Conservation (phyloP, 2,329 filamentous ascomycete genomes). For the Davidsoniella eucalypti region DNA sequence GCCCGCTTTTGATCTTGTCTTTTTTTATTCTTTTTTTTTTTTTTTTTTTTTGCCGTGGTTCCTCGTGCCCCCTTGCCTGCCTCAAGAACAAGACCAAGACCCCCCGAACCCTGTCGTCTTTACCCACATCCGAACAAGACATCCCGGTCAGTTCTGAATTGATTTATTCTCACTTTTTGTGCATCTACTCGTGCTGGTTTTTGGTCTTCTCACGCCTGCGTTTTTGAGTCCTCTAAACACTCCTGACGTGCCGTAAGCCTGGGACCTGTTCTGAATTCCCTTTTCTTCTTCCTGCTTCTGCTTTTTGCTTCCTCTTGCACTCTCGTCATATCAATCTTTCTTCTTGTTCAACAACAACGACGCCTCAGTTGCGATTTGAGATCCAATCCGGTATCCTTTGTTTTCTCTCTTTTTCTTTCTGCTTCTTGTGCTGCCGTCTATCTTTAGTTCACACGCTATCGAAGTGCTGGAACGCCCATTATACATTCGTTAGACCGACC, state of each 20-base stretch:
- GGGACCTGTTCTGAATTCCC: slow-evolving; percentile 6
- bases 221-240: slow-evolving; percentile 7
- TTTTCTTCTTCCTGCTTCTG: slow-evolving; percentile 4
- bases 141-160: slow-evolving; percentile 8
- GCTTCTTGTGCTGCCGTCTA: slow-evolving; percentile 4
- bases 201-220: slow-evolving; percentile 3
- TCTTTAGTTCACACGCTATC: not conserved
- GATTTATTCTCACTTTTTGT: slow-evolving; percentile 4
- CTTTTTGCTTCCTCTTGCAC: slow-evolving; percentile 4
- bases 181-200: not conserved
- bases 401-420: slow-evolving; percentile 1
- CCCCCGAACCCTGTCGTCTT: not conserved
- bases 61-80: slow-evolving; percentile 3
- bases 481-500: too few relatives aligned
- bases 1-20: not conserved
- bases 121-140: slow-evolving; percentile 4
- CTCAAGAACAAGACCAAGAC: not conserved
- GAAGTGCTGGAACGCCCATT: too few relatives aligned
- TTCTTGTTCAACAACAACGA: not conserved
- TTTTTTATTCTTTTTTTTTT: not conserved
- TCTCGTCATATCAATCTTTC: not conserved
- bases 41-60: slow-evolving; percentile 1
- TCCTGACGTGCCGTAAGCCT: slow-evolving; percentile 11
- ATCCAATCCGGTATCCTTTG: not conserved
- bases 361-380: too few relatives aligned